Percentiles rank a stretch among this genome's conserved stretches.
Evolutionary conservation across 2,329 filamentous ascomycete species (phyloP).

Genomic region (Davidsoniella eucalypti): DNA sequence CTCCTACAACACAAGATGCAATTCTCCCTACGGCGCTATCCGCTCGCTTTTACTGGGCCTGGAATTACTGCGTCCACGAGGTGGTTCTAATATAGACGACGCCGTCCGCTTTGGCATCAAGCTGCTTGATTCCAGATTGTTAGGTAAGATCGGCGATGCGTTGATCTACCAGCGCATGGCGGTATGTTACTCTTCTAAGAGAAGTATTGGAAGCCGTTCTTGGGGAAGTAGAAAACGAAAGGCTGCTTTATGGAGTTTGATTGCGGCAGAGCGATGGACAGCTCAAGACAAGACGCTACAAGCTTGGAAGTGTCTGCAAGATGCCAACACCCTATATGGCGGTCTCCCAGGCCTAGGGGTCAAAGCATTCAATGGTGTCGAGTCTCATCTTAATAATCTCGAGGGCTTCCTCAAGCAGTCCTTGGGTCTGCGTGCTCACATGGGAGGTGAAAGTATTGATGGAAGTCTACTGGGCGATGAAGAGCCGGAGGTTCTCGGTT

Average conservation of each 20-base stretch:
- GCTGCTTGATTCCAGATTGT: constrained; percentile 61
- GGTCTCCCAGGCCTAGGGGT: constrained; percentile 3
- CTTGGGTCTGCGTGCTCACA: constrained; percentile 2
- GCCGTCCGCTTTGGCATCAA: constrained; percentile 72
- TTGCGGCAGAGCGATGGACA: constrained; percentile 74
- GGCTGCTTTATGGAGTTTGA: constrained; percentile 73
- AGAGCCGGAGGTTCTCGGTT: constrained; percentile 7
- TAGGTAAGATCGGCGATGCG: constrained; percentile 61
- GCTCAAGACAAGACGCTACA: constrained; percentile 60
- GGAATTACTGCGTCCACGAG: constrained; percentile 69
- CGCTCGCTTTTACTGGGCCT: constrained; percentile 60
- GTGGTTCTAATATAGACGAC: constrained; percentile 66
- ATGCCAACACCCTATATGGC: constrained; percentile 5
- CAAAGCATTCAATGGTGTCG: constrained; percentile 1
- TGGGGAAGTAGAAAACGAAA: constrained; percentile 66
- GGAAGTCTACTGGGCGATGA: constrained; percentile 1
- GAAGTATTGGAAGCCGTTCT: constrained; percentile 44
- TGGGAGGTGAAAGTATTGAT: not conserved
- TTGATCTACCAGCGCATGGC: constrained; percentile 76
- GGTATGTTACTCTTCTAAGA: constrained; percentile 63
- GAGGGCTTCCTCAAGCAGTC: constrained; percentile 7
- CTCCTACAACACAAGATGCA: constrained; percentile 77
- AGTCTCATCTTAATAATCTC: constrained; percentile 4
- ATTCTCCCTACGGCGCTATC: constrained; percentile 60
- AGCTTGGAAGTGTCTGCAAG: constrained; percentile 60